A percentile compares a stretch with the other conserved stretches of the same genome.
phyloP scores from a whole-genome alignment of 2,329 filamentous ascomycete species.

The Phialemonium atrogriseum region DNA sequence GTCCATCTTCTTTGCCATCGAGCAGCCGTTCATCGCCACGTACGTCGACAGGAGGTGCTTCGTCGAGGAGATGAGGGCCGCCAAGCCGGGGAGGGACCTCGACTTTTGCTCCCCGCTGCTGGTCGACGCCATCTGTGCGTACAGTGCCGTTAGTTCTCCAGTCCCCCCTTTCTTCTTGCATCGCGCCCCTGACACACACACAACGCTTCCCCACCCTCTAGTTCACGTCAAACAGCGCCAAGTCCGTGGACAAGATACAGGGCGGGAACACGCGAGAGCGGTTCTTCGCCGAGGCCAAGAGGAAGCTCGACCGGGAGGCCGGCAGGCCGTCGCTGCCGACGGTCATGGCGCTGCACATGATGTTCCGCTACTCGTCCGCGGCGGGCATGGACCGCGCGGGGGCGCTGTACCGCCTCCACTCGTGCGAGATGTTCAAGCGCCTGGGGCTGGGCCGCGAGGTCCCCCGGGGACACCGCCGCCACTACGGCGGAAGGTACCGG shows the following conservation, averaged over 20 bases:
- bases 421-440: constrained; percentile 1
- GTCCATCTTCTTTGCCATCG: constrained; percentile 2
- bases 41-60: constrained; percentile 2
- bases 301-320: constrained; percentile 4
- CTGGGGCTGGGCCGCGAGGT: background rate
- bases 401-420: background rate
- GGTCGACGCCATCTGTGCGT: constrained; percentile 2
- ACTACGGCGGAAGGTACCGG: background rate
- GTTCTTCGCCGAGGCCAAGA: constrained; percentile 5
- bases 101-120: background rate
- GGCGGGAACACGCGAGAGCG: constrained; percentile 1
- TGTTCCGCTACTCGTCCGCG: constrained; percentile 4
- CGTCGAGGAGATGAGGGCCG: background rate
- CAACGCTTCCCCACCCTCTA: too few relatives aligned
- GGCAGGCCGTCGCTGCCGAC: constrained; percentile 4
- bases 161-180: too few relatives aligned
- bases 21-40: constrained; percentile 1
- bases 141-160: constrained; percentile 1
- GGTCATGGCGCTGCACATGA: constrained; percentile 1
- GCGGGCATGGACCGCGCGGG: constrained; percentile 3
- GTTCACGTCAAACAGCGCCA: constrained; percentile 1
- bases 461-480: background rate
- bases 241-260: background rate
- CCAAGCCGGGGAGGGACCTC: background rate
- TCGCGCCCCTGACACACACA: background rate